Conservation (phyloP, 1,139 yeast species). For the Yamadazyma kanchanaburiensis region DNA sequence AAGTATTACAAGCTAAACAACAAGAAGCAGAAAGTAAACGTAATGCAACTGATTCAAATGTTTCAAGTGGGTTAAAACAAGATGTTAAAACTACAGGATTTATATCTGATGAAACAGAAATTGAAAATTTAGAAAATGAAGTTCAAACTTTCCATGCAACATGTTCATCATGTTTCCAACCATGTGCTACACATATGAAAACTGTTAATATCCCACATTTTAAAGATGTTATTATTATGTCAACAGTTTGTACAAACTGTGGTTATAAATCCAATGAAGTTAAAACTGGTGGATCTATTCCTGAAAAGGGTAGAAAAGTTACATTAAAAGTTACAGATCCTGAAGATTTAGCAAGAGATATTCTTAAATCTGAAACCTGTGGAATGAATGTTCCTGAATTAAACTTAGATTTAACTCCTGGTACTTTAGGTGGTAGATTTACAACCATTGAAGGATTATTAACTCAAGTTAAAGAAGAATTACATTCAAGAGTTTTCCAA, state of each 20-base stretch:
- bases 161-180: slow-evolving; percentile 82
- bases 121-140: slow-evolving; percentile 81
- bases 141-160: slow-evolving; percentile 92
- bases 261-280: slow-evolving; percentile 98
- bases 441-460: slow-evolving; percentile 94
- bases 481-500: slow-evolving; percentile 79
- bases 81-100: slow-evolving; percentile 50
- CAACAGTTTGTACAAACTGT: slow-evolving; percentile 87
- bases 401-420: slow-evolving; percentile 87
- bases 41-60: slow-evolving; percentile 33
- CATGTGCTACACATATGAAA: slow-evolving; percentile 94
- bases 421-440: slow-evolving; percentile 97
- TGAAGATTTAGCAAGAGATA: slow-evolving; percentile 92
- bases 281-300: slow-evolving; percentile 97
- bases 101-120: slow-evolving; percentile 67
- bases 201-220: slow-evolving; percentile 96
- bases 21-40: slow-evolving; percentile 36
- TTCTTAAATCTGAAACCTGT: slow-evolving; percentile 92
- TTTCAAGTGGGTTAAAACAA: slow-evolving; percentile 21
- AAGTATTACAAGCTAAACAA: slow-evolving; percentile 55
- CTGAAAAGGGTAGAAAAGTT: slow-evolving; percentile 76
- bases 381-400: slow-evolving; percentile 84
- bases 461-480: slow-evolving; percentile 84
- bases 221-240: slow-evolving; percentile 95
- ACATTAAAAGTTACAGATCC: slow-evolving; percentile 80